Evolutionary conservation across 2,329 filamentous ascomycete genomes (phyloP).

Genomic region (Fusarium equiseti): DNA sequence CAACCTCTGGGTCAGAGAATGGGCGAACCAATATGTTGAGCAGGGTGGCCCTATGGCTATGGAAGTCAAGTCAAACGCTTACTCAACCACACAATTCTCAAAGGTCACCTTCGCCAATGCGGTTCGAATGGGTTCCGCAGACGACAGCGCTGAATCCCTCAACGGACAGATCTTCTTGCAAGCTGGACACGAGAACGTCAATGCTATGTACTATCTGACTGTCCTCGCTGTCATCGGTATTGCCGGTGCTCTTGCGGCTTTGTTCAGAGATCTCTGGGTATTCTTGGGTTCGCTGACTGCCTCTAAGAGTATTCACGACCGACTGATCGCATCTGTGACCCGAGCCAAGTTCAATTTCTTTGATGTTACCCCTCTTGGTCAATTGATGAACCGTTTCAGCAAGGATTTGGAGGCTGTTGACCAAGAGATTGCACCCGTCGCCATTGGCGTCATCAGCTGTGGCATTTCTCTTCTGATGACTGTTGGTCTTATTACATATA

Average conservation of each 20-base stretch:
- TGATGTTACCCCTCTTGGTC: conserved; percentile 92
- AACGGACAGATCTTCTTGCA: conserved; percentile 14
- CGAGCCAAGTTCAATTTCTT: conserved; percentile 98
- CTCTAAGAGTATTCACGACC: conserved; percentile 84
- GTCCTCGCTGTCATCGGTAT: conserved; percentile 86
- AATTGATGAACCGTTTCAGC: conserved; percentile 98
- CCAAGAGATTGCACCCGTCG: conserved; percentile 93
- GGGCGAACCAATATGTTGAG: conserved; percentile 87
- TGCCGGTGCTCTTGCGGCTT: conserved; percentile 81
- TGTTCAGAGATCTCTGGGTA: conserved; percentile 86
- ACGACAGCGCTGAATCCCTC: conserved; percentile 2
- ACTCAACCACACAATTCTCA: conserved; percentile 46
- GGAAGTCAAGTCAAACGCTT: conserved; percentile 39
- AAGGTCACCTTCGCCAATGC: conserved; percentile 54
- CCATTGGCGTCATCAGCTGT: conserved; percentile 79
- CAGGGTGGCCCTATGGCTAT: conserved; percentile 39
- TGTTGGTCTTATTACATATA: conserved; percentile 84
- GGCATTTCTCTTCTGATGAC: conserved; percentile 81
- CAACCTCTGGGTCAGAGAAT: conserved; percentile 94
- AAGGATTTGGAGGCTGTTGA: conserved; percentile 96
- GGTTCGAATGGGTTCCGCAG: conserved; percentile 52
- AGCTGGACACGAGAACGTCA: conserved; percentile 64
- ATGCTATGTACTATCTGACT: conserved; percentile 84
- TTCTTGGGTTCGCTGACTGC: conserved; percentile 93
- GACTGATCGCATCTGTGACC: conserved; percentile 81